These are phyloP conservation scores for Leptomonas pyrrhocoris DNA, from an alignment of 208 protist species.

Conservation along the genomic window DNA sequence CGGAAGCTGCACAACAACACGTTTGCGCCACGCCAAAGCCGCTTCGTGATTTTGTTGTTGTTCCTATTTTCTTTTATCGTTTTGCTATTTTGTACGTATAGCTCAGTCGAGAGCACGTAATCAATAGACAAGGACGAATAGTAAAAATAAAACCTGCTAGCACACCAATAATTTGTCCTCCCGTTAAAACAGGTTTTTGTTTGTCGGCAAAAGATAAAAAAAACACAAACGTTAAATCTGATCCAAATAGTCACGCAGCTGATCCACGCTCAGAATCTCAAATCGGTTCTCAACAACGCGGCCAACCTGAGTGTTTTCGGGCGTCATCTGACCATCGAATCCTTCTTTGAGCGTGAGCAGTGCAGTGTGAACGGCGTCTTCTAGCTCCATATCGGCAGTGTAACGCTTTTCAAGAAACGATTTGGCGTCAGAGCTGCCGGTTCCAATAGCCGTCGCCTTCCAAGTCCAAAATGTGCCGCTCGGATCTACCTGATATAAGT, in stretches of 20 bases:
- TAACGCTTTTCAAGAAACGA: conserved; percentile 99
- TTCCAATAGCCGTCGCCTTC: conserved; percentile 99
- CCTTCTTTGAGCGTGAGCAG: conserved; percentile 99
- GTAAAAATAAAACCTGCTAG: too few species aligned
- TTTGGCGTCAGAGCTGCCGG: conserved; percentile 97
- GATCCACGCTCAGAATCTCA: conserved; percentile 78
- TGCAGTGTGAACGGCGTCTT: conserved; percentile 99
- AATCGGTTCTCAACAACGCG: conserved; percentile 91
- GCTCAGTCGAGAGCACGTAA: too few species aligned
- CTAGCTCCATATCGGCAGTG: conserved; percentile 98
- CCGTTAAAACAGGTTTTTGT: not conserved
- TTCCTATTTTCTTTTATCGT: too few species aligned
- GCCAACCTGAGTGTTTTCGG: conserved; percentile 99
- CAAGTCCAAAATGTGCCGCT: conserved; percentile 99
- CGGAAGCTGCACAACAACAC: too few species aligned
- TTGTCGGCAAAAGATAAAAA: not conserved
- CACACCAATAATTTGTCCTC: too few species aligned
- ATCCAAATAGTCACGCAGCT: conserved; percentile 87
- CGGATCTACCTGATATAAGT: conserved; percentile 99
- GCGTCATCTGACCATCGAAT: conserved; percentile 96
- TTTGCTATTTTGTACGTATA: too few species aligned
- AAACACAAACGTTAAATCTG: conserved; percentile 60
- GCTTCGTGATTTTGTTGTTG: too few species aligned
- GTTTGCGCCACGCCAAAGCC: too few species aligned
- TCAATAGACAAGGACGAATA: too few species aligned